Evolutionary conservation across 768 basidiomycete genomes (phyloP).

Genomic region (Kwoniella sp.): DNA sequence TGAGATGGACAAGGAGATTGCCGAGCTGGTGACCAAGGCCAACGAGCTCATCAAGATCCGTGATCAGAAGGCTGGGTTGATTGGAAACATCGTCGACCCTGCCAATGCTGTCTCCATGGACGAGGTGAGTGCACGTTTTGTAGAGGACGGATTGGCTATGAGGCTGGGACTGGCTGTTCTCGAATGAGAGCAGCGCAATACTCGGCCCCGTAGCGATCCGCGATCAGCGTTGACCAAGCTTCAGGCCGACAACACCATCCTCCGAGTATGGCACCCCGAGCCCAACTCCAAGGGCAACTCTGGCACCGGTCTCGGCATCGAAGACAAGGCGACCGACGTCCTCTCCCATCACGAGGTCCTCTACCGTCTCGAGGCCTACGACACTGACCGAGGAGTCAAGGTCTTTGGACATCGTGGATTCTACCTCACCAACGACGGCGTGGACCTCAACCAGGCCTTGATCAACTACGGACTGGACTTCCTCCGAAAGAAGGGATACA

Average conservation of each 20-base stretch:
- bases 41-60: constrained; percentile 60
- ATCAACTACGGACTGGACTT: constrained; percentile 94
- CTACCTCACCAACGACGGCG: constrained; percentile 90
- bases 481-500: constrained; percentile 73
- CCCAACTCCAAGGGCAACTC: constrained; percentile 60
- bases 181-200: neutral
- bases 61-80: constrained; percentile 64
- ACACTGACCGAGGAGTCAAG: constrained; percentile 83
- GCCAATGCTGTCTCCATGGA: constrained; percentile 77
- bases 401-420: constrained; percentile 93
- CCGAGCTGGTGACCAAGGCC: constrained; percentile 73
- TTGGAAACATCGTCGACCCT: constrained; percentile 91
- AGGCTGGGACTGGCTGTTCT: too few relatives aligned
- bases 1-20: constrained; percentile 74
- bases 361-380: constrained; percentile 87
- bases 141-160: too few relatives aligned
- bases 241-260: constrained; percentile 82
- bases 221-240: neutral
- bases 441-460: constrained; percentile 95
- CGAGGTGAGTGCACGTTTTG: constrained; percentile 60
- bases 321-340: constrained; percentile 64
- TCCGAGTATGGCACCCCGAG: constrained; percentile 81
- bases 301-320: constrained; percentile 49
- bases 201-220: neutral
- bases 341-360: constrained; percentile 98